Percentiles rank a stretch among this genome's conserved stretches.
Conservation (phyloP, 176 grass and related monocot species). For the Eleusine indica region DNA sequence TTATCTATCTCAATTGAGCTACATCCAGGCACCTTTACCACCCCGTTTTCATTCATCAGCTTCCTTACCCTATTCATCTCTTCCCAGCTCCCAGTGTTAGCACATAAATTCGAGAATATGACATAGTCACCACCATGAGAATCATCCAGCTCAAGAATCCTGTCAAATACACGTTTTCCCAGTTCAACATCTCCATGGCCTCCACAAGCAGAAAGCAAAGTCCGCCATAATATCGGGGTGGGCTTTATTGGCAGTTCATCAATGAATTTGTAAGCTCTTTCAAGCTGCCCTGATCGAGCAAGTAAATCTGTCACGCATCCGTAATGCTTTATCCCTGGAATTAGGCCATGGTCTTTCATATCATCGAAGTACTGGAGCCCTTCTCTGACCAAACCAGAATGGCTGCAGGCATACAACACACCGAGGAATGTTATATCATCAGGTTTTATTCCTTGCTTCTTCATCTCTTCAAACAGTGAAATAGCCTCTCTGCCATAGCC, state of each 20-base stretch:
- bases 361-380: conserved; percentile 63
- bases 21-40: conserved; percentile 74
- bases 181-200: conserved; percentile 43
- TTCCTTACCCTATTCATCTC: conserved; percentile 70
- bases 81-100: conserved; percentile 65
- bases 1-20: conserved; percentile 81
- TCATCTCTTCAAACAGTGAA: conserved; percentile 64
- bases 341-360: conserved; percentile 54
- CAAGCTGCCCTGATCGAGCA: conserved; percentile 64
- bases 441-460: conserved; percentile 60
- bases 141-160: conserved; percentile 76
- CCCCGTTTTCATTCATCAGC: conserved; percentile 67
- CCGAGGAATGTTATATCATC: conserved; percentile 65
- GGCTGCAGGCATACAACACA: conserved; percentile 72
- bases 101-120: conserved; percentile 75
- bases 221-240: conserved; percentile 71
- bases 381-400: conserved; percentile 68
- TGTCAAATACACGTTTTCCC: conserved; percentile 60
- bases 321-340: conserved; percentile 71
- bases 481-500: conserved; percentile 60
- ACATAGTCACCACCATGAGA: conserved; percentile 79
- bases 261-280: conserved; percentile 67
- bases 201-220: conserved; percentile 72
- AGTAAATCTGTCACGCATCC: conserved; percentile 76
- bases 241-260: conserved; percentile 62